Conservation (phyloP, 2,329 filamentous ascomycete species). For the Apiospora arundinis region DNA sequence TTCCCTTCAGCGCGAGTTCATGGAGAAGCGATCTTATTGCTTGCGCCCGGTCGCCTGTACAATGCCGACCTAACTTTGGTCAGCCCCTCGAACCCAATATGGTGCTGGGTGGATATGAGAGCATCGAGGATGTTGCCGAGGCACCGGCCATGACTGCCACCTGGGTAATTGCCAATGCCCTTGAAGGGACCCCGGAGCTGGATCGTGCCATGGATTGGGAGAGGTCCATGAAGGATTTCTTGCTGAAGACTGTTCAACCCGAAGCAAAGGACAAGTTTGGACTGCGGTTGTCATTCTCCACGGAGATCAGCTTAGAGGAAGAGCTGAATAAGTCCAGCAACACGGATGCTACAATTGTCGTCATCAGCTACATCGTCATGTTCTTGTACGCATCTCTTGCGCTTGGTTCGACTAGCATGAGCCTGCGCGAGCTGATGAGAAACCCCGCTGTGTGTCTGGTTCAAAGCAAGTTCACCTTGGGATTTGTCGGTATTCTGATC, state of each 20-base stretch:
- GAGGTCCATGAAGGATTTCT: slow-evolving; percentile 72
- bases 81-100: slow-evolving; percentile 87
- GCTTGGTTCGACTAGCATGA: slow-evolving; percentile 85
- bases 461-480: slow-evolving; percentile 95
- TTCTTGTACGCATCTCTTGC: slow-evolving; percentile 96
- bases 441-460: slow-evolving; percentile 88
- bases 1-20: slow-evolving; percentile 65
- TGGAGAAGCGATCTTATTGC: slow-evolving; percentile 77
- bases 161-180: slow-evolving; percentile 91
- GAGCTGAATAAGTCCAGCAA: slow-evolving; percentile 98
- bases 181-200: slow-evolving; percentile 74
- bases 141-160: slow-evolving; percentile 85
- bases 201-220: slow-evolving; percentile 89
- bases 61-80: slow-evolving; percentile 86
- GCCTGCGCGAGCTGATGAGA: slow-evolving; percentile 75
- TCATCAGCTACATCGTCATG: slow-evolving; percentile 98
- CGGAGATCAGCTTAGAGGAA: slow-evolving; percentile 92
- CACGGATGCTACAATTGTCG: slow-evolving; percentile 95
- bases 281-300: slow-evolving; percentile 89
- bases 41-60: slow-evolving; percentile 81
- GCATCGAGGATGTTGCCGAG: slow-evolving; percentile 69
- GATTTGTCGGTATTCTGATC: slow-evolving; percentile 92
- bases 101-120: slow-evolving; percentile 81
- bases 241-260: slow-evolving; percentile 80
- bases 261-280: slow-evolving; percentile 77